Base-by-base conservation (phyloP, 2,329 filamentous ascomycete genomes). In the Pestalotiopsis sp. region DNA sequence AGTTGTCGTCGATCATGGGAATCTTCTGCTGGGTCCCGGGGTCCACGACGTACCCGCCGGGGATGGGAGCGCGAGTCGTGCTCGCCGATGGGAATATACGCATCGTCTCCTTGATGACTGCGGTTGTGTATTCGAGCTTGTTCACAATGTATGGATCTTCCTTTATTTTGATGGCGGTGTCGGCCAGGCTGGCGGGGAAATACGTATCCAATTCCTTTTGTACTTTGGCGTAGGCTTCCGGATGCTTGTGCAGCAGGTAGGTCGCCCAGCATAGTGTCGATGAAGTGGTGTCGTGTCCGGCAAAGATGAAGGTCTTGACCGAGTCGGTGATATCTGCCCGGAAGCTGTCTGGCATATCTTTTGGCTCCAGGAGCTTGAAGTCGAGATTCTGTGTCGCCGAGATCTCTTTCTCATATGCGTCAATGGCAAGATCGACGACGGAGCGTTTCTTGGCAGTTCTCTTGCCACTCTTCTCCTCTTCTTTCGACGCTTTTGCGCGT, bases 31-130 rank as follows among this genome's bases (percentile, higher is more conserved):
- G 17, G 14, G 52, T 45, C 7, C 11, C 38, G 11, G 64, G 52
- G n/a, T 65, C 49, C 17, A 67, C 23, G 17, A 67, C 36, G 27
- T 41, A 45, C 0, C 13, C 52, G 13, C 27, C 65, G 4, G 36
- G 52, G 4, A 7, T 13, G 31, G 31, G 25, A 27, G n/a, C 23
- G n/a, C 27, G 52, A 2, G 23, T 17, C 7, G 27, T 67, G 27
- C 36, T 45, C 6, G 27, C 57, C 12, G 38, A 14, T 6, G 31
- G 65, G 23, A 59, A 61, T 14, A 67, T 14, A 31, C 57, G 66
- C n/a, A 67, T 11, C n/a, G 58, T 67, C 25, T 67, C 66, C 7
- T 63, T 62, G 52, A 67, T 45, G n/a, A 67, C 66, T 31, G 66
- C 59, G n/a, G 20, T 52, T 9, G 58, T 67, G 31, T 67, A 67